Base-by-base conservation (phyloP, 129 eudicot species). In the Flaveria trinervia region DNA sequence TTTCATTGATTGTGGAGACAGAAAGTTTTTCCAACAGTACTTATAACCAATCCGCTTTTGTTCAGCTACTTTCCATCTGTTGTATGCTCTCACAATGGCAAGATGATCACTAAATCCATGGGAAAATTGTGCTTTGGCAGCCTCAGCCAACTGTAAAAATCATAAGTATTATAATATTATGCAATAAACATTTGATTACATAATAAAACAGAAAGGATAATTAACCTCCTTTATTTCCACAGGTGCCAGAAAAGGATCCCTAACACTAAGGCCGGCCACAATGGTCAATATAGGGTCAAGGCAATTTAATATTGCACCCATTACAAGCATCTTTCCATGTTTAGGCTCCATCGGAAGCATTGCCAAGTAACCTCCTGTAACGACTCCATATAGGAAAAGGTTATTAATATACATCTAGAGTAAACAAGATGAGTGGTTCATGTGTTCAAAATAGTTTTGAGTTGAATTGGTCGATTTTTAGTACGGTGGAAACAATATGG, bases 341-440 rank as follows among this genome's bases (percentile, higher is more conserved):
- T 92, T 92, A 26, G 98, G 96, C 83, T 92, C 98, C 96, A 90
- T 79, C 11, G 96, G 98, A 83, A 92, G 92, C 90, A 81, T 87
- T 73, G 96, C 78, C 80, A 92, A 79, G 85, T 89, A 92, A 68
- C 82, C 83, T 17, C 98, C 98, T 92, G 91, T 66, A 62, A 68
- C 48, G 5, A 49, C 69, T 66, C 64, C 5, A 50, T 26, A 69
- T 41, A 78, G 46, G n/a, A 46, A 17, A 23, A 25, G 1, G 3
- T 4, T 3, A n/a, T 28, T 3, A 26, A 51, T 9, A 26, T 69
- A 45, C 36, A 48, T 9, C 26, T 26, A 33, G 57, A 51, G 11
- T 1, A 14, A 28, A 23, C 64, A 51, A 18, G 64, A 30, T 51
- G 25, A 22, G 70, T 8, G 46, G 14, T 15, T 30, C 13, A 11